phyloP scores from a whole-genome alignment of 2,329 filamentous ascomycete genomes.

The Phialophora chinensis region DNA sequence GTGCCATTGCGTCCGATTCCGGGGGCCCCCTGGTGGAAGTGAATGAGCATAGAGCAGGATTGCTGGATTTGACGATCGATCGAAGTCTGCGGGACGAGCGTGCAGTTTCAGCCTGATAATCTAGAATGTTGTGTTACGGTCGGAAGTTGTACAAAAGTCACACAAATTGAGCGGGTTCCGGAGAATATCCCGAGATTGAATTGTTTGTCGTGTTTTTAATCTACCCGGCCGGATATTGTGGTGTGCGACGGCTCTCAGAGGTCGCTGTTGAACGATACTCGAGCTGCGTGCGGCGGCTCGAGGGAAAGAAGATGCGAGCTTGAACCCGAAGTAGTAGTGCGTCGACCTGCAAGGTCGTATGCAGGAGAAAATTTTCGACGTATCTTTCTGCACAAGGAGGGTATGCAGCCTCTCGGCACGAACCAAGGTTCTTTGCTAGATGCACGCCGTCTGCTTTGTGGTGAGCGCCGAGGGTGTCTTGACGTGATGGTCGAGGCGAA shows the following conservation, averaged over 20 bases:
- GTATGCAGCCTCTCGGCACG: neutral
- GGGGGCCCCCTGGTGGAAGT: neutral
- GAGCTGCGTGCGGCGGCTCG: neutral
- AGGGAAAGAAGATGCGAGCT: neutral
- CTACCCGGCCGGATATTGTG: conserved; percentile 5
- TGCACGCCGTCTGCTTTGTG: neutral
- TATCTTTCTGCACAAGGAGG: neutral
- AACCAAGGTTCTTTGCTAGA: conserved; percentile 14
- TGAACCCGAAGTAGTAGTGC: neutral
- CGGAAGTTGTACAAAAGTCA: conserved; percentile 4
- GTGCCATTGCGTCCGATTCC: conserved; percentile 20
- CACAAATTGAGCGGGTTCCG: conserved; percentile 13
- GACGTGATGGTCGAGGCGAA: conserved; percentile 12
- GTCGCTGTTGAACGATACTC: neutral
- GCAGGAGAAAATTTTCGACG: conserved; percentile 10
- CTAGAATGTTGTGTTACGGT: conserved; percentile 13
- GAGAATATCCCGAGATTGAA: conserved; percentile 28
- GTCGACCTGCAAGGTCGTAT: conserved; percentile 12
- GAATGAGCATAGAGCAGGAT: neutral
- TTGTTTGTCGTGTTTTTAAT: conserved; percentile 11
- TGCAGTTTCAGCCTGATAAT: conserved; percentile 1
- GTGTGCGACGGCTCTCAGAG: neutral
- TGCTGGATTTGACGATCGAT: neutral
- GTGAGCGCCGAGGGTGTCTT: conserved; percentile 2
- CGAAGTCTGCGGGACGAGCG: neutral